Conservation (phyloP, 768 basidiomycete species). For the Boletus rubropictus region DNA sequence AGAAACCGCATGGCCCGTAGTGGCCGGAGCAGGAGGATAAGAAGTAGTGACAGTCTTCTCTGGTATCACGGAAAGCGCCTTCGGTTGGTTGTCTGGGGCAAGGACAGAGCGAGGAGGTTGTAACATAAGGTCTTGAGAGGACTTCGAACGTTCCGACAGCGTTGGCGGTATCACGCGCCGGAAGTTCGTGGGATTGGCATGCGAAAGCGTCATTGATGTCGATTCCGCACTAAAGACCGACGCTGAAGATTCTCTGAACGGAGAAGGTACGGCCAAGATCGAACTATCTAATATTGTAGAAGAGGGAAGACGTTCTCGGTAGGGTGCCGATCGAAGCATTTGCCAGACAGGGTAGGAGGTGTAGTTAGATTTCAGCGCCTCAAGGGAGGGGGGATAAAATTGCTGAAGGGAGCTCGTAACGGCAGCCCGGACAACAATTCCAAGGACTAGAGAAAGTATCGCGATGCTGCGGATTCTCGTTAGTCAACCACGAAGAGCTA, state of each 20-base stretch:
- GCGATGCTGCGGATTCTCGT: conserved; percentile 47
- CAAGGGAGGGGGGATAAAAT: conserved; percentile 13
- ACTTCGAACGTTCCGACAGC: conserved; percentile 25
- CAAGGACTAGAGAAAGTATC: conserved; percentile 60
- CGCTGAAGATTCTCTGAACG: conserved; percentile 46
- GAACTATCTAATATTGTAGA: conserved; percentile 27
- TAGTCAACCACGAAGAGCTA: conserved; percentile 9
- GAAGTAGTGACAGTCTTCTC: conserved; percentile 9
- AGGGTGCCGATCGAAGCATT: conserved; percentile 36
- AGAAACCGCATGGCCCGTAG: conserved; percentile 14
- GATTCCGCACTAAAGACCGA: conserved; percentile 47
- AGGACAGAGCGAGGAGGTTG: conserved; percentile 29
- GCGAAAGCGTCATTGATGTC: conserved; percentile 27
- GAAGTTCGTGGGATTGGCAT: conserved; percentile 23
- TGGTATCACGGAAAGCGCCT: conserved; percentile 29
- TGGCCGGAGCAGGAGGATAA: conserved; percentile 10
- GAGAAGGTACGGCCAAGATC: conserved; percentile 32
- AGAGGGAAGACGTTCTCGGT: conserved; percentile 33
- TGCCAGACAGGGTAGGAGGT: conserved; percentile 36
- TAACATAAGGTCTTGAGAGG: conserved; percentile 35
- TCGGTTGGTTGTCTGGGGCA: conserved; percentile 16
- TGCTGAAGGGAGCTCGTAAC: conserved; percentile 22
- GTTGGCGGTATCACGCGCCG: conserved; percentile 17
- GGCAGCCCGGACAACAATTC: conserved; percentile 37
- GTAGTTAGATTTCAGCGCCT: conserved; percentile 20